These are phyloP conservation scores for Metschnikowia cerradonensis DNA, from an alignment of 805 yeast genomes.

Conservation along the genomic window DNA sequence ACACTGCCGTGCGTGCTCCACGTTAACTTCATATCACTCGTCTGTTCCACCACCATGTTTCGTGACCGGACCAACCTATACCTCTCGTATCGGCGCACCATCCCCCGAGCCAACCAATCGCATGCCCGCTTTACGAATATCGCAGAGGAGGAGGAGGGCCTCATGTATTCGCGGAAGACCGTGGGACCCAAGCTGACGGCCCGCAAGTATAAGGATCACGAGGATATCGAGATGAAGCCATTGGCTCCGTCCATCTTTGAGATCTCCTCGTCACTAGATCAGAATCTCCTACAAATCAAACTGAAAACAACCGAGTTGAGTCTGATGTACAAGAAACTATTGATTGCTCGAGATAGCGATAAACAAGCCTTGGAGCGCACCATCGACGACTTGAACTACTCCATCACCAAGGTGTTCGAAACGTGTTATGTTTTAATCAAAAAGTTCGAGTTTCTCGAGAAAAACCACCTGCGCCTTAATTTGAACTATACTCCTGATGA, in stretches of 20 bases:
- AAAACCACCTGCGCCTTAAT: slow-evolving; percentile 40
- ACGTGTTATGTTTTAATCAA: slow-evolving; percentile 73
- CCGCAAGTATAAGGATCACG: slow-evolving; percentile 15
- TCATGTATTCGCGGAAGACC: slow-evolving; percentile 37
- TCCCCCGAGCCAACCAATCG: slow-evolving; percentile 51
- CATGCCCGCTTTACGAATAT: slow-evolving; percentile 34
- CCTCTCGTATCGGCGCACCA: slow-evolving; percentile 84
- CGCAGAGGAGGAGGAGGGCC: slow-evolving; percentile 57
- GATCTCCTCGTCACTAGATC: slow-evolving; percentile 68
- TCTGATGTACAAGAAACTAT: slow-evolving; percentile 70
- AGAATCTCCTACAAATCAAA: slow-evolving; percentile 49
- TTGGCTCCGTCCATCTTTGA: slow-evolving; percentile 80
- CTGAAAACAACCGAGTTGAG: slow-evolving; percentile 56
- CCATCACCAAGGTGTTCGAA: slow-evolving; percentile 74
- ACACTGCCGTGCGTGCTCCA: background rate
- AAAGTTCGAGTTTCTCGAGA: slow-evolving; percentile 46
- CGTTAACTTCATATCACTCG: background rate
- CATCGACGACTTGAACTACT: slow-evolving; percentile 73
- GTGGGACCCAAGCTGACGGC: background rate
- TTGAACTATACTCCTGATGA: slow-evolving; percentile 45
- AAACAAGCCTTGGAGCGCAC: slow-evolving; percentile 67
- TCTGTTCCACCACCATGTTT: slow-evolving; percentile 50
- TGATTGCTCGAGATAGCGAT: slow-evolving; percentile 86
- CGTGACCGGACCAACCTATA: slow-evolving; percentile 93
- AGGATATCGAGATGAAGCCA: slow-evolving; percentile 54